Percentiles rank a stretch among this genome's conserved stretches.
Conservation (phyloP, 371 early-diverging fungal species). For the Circinella minor region DNA sequence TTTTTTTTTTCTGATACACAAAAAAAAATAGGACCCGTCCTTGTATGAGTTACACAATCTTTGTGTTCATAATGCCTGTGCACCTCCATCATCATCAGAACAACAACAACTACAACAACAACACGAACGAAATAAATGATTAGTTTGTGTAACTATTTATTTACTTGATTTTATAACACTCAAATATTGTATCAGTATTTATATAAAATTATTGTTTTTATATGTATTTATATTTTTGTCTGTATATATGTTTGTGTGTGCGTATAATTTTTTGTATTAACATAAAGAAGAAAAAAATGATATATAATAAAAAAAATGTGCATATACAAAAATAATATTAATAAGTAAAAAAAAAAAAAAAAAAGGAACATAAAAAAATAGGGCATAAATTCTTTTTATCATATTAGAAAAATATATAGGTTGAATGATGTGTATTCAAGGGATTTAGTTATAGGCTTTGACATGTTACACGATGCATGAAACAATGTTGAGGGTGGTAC, state of each 20-base stretch:
- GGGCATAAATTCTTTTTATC: neutral
- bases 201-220: too few species aligned
- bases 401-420: neutral
- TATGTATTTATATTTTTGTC: too few species aligned
- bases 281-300: neutral
- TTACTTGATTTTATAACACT: too few species aligned
- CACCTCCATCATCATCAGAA: neutral
- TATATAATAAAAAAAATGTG: neutral
- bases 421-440: neutral
- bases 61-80: neutral
- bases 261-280: too few species aligned
- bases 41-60: neutral
- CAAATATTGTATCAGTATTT: too few species aligned
- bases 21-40: neutral
- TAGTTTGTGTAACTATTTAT: too few species aligned
- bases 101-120: neutral
- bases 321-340: neutral
- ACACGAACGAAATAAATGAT: neutral
- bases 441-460: neutral
- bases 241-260: too few species aligned
- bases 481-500: neutral
- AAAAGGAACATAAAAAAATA: neutral
- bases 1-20: too few species aligned
- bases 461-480: conserved; percentile 11
- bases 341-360: neutral